Percentiles rank a stretch among this genome's conserved stretches.
phyloP scores from a whole-genome alignment of 2,329 filamentous ascomycete species.

The Epichloe brachyelytri region DNA sequence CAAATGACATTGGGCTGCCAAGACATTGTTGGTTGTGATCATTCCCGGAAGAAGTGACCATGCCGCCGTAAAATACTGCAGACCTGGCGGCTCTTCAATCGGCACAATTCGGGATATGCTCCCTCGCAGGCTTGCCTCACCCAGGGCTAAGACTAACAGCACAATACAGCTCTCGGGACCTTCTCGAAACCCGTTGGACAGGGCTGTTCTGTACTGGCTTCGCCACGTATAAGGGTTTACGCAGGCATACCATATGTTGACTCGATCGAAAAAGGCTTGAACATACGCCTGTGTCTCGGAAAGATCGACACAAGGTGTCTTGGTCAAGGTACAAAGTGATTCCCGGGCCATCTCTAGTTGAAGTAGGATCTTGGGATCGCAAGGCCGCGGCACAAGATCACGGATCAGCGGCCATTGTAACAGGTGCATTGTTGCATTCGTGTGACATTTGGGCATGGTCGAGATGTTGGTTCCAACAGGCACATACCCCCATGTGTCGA shows the following conservation, averaged over 20 bases:
- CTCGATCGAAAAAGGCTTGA: slow-evolving; percentile 66
- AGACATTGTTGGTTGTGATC: slow-evolving; percentile 67
- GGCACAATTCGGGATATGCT: slow-evolving; percentile 62
- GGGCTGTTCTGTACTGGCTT: slow-evolving; percentile 59
- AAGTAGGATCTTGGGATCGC: slow-evolving; percentile 69
- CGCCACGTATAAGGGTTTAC: slow-evolving; percentile 75
- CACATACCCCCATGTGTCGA: slow-evolving; percentile 57
- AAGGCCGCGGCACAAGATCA: slow-evolving; percentile 62
- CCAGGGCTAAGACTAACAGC: slow-evolving; percentile 62
- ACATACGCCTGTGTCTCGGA: slow-evolving; percentile 65
- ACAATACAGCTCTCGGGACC: slow-evolving; percentile 76
- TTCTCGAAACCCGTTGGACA: slow-evolving; percentile 64
- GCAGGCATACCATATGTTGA: slow-evolving; percentile 77
- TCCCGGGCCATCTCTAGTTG: slow-evolving; percentile 71
- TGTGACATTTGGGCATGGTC: slow-evolving; percentile 76
- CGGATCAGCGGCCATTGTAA: slow-evolving; percentile 72
- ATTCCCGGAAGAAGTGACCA: slow-evolving; percentile 66
- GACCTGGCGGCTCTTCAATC: slow-evolving; percentile 58
- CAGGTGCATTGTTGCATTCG: slow-evolving; percentile 65
- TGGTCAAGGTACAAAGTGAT: slow-evolving; percentile 54
- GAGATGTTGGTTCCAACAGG: slow-evolving; percentile 53
- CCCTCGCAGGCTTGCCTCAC: slow-evolving; percentile 60
- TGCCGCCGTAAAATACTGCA: slow-evolving; percentile 69
- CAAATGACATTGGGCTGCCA: slow-evolving; percentile 69
- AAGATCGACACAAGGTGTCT: slow-evolving; percentile 54